Percentiles rank a stretch among this genome's conserved stretches.
phyloP scores from a whole-genome alignment of 257 asterid genomes.

The Anisodus tanguticus region DNA sequence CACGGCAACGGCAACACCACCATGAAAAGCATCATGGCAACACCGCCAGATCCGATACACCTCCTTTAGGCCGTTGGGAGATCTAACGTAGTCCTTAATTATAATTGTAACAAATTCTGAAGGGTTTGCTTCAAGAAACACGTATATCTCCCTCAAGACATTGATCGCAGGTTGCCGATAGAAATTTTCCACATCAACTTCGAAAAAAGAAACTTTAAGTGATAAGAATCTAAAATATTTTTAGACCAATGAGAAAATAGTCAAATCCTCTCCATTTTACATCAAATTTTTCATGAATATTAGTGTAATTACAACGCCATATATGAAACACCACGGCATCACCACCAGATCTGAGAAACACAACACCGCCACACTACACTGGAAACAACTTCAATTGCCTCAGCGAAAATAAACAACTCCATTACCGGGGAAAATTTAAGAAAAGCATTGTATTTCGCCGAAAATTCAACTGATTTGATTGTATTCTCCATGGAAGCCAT shows the following conservation, averaged over 20 bases:
- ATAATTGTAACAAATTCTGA: slow-evolving; percentile 82
- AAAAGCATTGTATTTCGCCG: too few relatives aligned
- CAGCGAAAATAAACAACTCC: too few relatives aligned
- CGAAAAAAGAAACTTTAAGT: slow-evolving; percentile 12
- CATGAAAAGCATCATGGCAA: too few relatives aligned
- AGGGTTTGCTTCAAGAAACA: slow-evolving; percentile 82
- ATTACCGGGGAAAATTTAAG: too few relatives aligned
- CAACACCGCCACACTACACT: too few relatives aligned
- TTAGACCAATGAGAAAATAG: not conserved
- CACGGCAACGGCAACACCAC: too few relatives aligned
- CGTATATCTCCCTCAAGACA: slow-evolving; percentile 75
- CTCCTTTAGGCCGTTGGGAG: slow-evolving; percentile 72
- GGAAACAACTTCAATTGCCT: too few relatives aligned
- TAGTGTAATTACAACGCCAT: not conserved
- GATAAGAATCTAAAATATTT: not conserved
- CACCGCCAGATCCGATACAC: too few relatives aligned
- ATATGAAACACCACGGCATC: too few relatives aligned
- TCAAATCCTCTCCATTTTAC: not conserved
- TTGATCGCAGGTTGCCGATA: slow-evolving; percentile 76
- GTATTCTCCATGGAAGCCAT: too few relatives aligned
- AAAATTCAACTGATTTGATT: too few relatives aligned
- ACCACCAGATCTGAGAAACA: too few relatives aligned
- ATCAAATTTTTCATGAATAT: not conserved
- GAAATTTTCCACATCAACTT: slow-evolving; percentile 38
- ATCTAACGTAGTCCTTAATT: slow-evolving; percentile 84